These are phyloP conservation scores for Macadamia tetraphylla DNA, from an alignment of 164 flowering plant genomes.

Conservation along the genomic window DNA sequence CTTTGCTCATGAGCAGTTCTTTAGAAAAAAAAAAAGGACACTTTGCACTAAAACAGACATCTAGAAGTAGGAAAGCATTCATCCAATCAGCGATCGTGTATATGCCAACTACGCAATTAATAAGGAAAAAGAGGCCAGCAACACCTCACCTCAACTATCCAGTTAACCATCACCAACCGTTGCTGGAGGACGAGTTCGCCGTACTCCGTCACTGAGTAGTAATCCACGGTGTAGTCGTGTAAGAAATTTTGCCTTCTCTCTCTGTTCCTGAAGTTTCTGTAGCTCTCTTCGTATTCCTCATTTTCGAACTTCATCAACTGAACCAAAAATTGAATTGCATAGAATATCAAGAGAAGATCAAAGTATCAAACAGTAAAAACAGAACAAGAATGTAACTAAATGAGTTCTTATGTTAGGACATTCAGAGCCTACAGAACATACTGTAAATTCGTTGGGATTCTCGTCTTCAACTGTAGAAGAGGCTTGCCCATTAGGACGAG, in stretches of 20 bases:
- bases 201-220: conserved; percentile 36
- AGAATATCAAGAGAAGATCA: neutral
- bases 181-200: conserved; percentile 56
- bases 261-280: conserved; percentile 50
- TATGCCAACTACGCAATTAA: no score
- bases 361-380: neutral
- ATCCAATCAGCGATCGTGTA: neutral
- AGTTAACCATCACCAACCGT: conserved; percentile 61
- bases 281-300: conserved; percentile 69
- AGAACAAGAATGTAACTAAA: neutral
- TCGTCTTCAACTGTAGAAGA: conserved; percentile 18
- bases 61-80: no score
- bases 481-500: conserved; percentile 7
- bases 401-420: neutral
- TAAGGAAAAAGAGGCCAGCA: neutral
- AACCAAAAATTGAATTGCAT: neutral
- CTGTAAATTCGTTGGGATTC: conserved; percentile 28
- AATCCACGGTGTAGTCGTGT: conserved; percentile 45
- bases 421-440: conserved; percentile 11
- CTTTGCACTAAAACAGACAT: no score
- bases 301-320: conserved; percentile 55
- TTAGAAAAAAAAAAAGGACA: no score
- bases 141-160: conserved; percentile 72
- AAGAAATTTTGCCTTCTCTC: conserved; percentile 50
- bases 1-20: no score